Evolutionary conservation across 108 stramenopile species (phyloP).

Genomic region (Chaetoceros muelleri): DNA sequence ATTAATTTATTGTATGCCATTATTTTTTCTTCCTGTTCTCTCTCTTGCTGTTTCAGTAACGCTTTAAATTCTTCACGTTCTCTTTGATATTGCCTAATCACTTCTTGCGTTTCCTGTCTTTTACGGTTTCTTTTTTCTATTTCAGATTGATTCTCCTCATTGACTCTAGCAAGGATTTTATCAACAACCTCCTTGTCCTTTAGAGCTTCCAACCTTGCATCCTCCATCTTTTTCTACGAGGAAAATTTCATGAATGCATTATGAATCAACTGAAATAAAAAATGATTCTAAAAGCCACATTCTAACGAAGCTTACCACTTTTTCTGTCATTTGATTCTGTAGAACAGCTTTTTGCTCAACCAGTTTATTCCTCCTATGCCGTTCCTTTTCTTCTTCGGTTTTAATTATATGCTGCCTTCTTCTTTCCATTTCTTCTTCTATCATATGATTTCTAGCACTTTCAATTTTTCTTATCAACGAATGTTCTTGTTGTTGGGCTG

Average conservation of each 20-base stretch:
- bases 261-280: not conserved
- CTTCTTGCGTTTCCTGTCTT: slow-evolving; percentile 39
- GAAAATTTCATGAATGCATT: not conserved
- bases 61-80: slow-evolving; percentile 24
- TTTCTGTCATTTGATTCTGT: slow-evolving; percentile 50
- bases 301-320: slow-evolving; percentile 13
- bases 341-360: slow-evolving; percentile 37
- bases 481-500: slow-evolving; percentile 59
- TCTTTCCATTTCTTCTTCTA: slow-evolving; percentile 57
- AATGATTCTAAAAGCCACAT: not conserved
- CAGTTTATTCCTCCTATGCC: slow-evolving; percentile 17
- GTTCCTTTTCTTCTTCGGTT: slow-evolving; percentile 27
- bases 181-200: slow-evolving; percentile 43
- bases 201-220: slow-evolving; percentile 23
- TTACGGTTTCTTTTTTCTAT: slow-evolving; percentile 23
- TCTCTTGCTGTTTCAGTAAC: slow-evolving; percentile 25
- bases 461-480: slow-evolving; percentile 31
- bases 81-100: slow-evolving; percentile 26
- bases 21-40: slow-evolving; percentile 35
- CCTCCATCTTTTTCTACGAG: slow-evolving; percentile 23
- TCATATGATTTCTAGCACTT: slow-evolving; percentile 40
- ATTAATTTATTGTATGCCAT: slow-evolving; percentile 39
- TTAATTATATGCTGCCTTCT: slow-evolving; percentile 33
- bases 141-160: slow-evolving; percentile 38
- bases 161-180: slow-evolving; percentile 44